These are phyloP conservation scores for Pseudogymnoascus sp. DNA, from an alignment of 2,329 filamentous ascomycete genomes.

Conservation along the genomic window DNA sequence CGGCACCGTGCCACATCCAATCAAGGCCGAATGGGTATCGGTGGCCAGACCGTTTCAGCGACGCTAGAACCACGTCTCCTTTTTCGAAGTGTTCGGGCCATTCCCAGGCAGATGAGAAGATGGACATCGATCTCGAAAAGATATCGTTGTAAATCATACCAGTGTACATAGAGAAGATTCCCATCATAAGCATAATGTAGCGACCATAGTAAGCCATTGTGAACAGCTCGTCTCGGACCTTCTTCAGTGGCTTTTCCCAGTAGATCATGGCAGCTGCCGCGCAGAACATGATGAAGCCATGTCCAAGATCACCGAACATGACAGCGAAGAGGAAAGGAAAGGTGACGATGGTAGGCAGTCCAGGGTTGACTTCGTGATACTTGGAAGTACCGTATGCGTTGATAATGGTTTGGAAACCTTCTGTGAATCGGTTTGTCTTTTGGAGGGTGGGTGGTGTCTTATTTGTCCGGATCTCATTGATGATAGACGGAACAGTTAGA, in stretches of 20 bases:
- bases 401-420: conserved; percentile 97
- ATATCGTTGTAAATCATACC: conserved; percentile 96
- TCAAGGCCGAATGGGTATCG: conserved; percentile 94
- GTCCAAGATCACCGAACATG: conserved; percentile 98
- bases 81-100: conserved; percentile 63
- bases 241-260: conserved; percentile 88
- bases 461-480: conserved; percentile 94
- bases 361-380: conserved; percentile 95
- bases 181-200: conserved; percentile 98
- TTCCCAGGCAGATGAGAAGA: conserved; percentile 86
- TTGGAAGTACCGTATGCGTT: conserved; percentile 97
- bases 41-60: conserved; percentile 59
- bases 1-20: conserved; percentile 91
- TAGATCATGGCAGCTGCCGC: conserved; percentile 90
- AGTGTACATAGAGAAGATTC: conserved; percentile 91
- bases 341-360: conserved; percentile 88
- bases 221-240: conserved; percentile 87
- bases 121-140: conserved; percentile 86
- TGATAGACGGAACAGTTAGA: conserved; percentile 93
- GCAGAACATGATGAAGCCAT: conserved; percentile 80
- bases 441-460: conserved; percentile 96
- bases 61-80: conserved; percentile 56
- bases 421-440: conserved; percentile 97
- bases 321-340: conserved; percentile 99
- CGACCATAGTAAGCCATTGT: conserved; percentile 98